Evolutionary conservation across 495 filamentous ascomycete genomes (phyloP), one percentile per base, ranked within the genome.

Genomic region (Pyrenopolyporus hunteri): DNA sequence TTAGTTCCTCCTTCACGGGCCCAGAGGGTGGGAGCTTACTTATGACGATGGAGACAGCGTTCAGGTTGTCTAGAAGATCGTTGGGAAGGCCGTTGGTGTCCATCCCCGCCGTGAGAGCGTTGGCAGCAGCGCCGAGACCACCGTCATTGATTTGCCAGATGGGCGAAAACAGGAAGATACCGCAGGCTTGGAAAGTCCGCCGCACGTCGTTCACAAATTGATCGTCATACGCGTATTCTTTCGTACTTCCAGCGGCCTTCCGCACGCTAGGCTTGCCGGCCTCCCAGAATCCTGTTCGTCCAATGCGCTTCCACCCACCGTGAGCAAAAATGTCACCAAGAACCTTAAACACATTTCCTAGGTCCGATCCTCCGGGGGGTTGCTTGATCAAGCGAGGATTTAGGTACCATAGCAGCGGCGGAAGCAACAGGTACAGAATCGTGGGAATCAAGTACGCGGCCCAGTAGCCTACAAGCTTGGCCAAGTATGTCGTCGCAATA

Each of bases 1-100:
- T 1, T 22, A 14, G 19, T n/a, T n/a, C 16, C 22, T 6, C n/a
- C n/a, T n/a, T n/a, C n/a, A n/a, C 11, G 35, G 3, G 1, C 3
- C 6, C 8, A 26, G 19, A 6, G n/a, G 1, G 16, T 14, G 13
- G 8, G 9, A 31, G 6, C 71, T 54, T 64, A 70, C 71, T 54
- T 55, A 92, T 73, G 70, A 92, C 86, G 63, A 92, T 86, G 28
- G 84, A 79, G 54, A 92, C 81, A 1, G 89, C 82, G 69, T 90
- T 87, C 60, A 91, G 79, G 74, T 89, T 90, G 61, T 83, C 80
- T 76, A 90, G 83, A 46, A 89, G 73, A 72, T 91, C 88, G 75
- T 91, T 91, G 26, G 87, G 87, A 0, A 82, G 76, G 20, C 85
- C 85, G 52, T 85, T 79, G 1, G 85, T 85, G 7, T 81, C 72